Evolutionary conservation across 2,329 filamentous ascomycete species (phyloP), one percentile per base, ranked within the genome.

Genomic region (Dryadomyces quercus-mongolicae): DNA sequence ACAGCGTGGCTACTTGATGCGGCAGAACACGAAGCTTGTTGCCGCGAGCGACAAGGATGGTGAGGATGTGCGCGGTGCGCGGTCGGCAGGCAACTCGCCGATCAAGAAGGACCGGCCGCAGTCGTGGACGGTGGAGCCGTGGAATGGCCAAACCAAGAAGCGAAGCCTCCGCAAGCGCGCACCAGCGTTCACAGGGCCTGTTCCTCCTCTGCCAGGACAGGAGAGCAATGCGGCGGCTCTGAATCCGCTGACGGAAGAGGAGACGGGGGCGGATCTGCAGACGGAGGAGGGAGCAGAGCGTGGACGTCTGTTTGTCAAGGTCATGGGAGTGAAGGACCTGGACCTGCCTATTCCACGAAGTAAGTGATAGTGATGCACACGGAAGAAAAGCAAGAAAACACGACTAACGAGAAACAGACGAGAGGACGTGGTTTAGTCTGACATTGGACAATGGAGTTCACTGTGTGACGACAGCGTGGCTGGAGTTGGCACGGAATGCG

Each of bases 1-100:
- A 82, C 86, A 96, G 91, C 91, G 94, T 74, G 93, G 93, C 55
- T 98, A 98, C 66, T 77, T 97, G 48, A 98, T 97, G 92, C 84
- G 93, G 64, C 92, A 98, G 64, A 98, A 97, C 70, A 97, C 92
- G 3, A 97, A 97, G 69, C 80, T 98, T 53, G 89, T 98, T 51
- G 83, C 95, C 51, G 93, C 93, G n/a, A 95, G 85, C 66, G 85
- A 89, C 67, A 85, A 86, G 60, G 76, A 85, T 58, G 70, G 74
- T 36, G 74, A 85, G 67, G 65, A 83, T 69, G 60, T 70, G 60
- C 68, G 73, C 67, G 67, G 74, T 22, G 75, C 75, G 21, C 80
- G 81, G 54, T 83, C 84, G 31, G 80, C 78, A 15, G 81, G 79
- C 16, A 84, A 80, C 62, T 88, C 86, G 6, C 82, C 88, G 3